Evolutionary conservation across 2,329 filamentous ascomycete species (phyloP), one percentile per base, ranked within the genome.

Genomic region (Ilyonectria robusta): DNA sequence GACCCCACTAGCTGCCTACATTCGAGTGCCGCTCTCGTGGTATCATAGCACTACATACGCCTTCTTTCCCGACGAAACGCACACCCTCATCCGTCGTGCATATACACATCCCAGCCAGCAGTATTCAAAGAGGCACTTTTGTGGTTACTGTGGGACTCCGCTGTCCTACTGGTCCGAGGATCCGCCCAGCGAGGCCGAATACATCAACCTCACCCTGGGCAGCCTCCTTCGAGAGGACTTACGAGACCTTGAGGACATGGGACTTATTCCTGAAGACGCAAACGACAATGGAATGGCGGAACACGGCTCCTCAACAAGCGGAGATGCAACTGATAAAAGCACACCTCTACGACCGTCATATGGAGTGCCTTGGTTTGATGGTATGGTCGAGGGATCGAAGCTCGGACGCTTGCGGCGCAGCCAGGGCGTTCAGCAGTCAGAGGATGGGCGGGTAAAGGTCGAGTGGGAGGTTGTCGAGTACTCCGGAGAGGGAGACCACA

Each of bases 401-500:
- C 82, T 97, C 47, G 93, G 93, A 2, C 89, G 86, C 57, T 85
- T 92, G 79, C 90, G 89, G 77, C 88, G 88, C 72, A 87, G 89
- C 17, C 87, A 87, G 64, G 87, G 89, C 29, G 81, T 85, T 37
- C 80, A 80, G 53, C 76, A 78, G 57, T 91, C 87, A 57, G 81
- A 82, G n/a, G 90, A 93, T 77, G 91, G 91, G 17, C 85, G 83
- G 31, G 87, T 90, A 42, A 88, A 84, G 50, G 87, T 96, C 11
- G 92, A 96, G 76, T 97, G 94, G 93, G 94, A 97, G 80, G 87
- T 97, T 70, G 86, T 91, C 44, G 94, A 97, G 81, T 95, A 88
- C 85, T 87, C 84, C 53, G 86, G 84, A 59, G 84, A 82, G 9
- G 82, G 81, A 15, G 76, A 75, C 21, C 78, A 79, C 47, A 77